Percentiles rank a stretch among this genome's conserved stretches.
phyloP scores from a whole-genome alignment of 352 stramenopile genomes.

The Globisporangium yorkense region DNA sequence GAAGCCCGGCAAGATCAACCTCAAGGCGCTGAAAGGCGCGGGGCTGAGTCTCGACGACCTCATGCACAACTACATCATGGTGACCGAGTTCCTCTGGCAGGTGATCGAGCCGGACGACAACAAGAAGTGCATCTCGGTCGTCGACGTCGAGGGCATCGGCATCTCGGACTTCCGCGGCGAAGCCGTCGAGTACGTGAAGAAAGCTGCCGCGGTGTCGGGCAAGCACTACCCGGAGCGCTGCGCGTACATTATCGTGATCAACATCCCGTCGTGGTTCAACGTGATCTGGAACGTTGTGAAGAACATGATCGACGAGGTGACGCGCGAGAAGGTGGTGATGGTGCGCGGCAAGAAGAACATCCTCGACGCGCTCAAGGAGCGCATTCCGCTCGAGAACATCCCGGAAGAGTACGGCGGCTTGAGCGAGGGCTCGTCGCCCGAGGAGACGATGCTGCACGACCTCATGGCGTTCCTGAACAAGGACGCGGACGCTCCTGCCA shows the following conservation, averaged over 20 bases:
- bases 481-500: conserved; percentile 38
- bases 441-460: conserved; percentile 67
- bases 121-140: conserved; percentile 78
- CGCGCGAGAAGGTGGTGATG: conserved; percentile 91
- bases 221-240: conserved; percentile 92
- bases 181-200: conserved; percentile 81
- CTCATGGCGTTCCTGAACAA: conserved; percentile 76
- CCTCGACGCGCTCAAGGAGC: conserved; percentile 61
- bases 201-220: conserved; percentile 71
- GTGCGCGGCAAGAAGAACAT: conserved; percentile 82
- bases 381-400: conserved; percentile 75
- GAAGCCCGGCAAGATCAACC: conserved; percentile 81
- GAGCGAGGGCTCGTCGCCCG: conserved; percentile 52
- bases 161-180: conserved; percentile 84
- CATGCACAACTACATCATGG: conserved; percentile 84
- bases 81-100: conserved; percentile 84
- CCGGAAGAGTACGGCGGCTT: conserved; percentile 71
- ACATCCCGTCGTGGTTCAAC: conserved; percentile 93
- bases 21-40: conserved; percentile 78
- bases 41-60: conserved; percentile 73
- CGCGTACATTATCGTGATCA: conserved; percentile 93
- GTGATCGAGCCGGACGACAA: conserved; percentile 82
- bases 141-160: conserved; percentile 82
- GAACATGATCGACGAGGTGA: conserved; percentile 90
- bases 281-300: conserved; percentile 92